These are phyloP conservation scores for Xylariaceae sp. DNA, from an alignment of 2,329 filamentous ascomycete genomes.

Conservation along the genomic window DNA sequence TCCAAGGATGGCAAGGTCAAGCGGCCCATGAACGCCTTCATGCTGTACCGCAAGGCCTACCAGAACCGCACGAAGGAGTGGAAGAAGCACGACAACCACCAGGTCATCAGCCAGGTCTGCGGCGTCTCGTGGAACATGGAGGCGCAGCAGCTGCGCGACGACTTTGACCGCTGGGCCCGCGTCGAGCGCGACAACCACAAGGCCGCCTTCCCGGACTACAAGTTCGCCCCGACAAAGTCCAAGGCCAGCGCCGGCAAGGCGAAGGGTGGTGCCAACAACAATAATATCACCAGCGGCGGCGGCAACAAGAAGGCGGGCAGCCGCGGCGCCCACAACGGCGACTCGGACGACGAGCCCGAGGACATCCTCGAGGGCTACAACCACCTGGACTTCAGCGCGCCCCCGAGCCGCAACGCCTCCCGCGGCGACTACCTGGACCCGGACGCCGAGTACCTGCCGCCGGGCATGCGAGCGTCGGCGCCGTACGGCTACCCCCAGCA, in stretches of 20 bases:
- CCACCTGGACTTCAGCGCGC: constrained; percentile 11
- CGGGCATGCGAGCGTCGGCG: constrained; percentile 10
- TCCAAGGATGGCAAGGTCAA: constrained; percentile 71
- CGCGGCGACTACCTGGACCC: constrained; percentile 26
- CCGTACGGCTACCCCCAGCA: constrained; percentile 6
- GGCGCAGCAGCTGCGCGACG: constrained; percentile 59
- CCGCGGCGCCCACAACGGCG: constrained; percentile 16
- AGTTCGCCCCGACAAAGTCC: constrained; percentile 79
- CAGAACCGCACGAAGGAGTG: constrained; percentile 78
- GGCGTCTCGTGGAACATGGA: constrained; percentile 83
- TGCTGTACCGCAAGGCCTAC: constrained; percentile 92
- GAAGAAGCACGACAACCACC: constrained; percentile 84
- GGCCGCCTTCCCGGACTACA: constrained; percentile 81
- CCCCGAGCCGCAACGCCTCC: constrained; percentile 23
- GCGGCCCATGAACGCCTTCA: constrained; percentile 95
- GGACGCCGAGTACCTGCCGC: constrained; percentile 22
- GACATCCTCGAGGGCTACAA: not conserved
- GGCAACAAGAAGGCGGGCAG: constrained; percentile 14
- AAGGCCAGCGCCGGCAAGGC: constrained; percentile 21
- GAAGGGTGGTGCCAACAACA: too few species aligned
- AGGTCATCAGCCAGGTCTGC: constrained; percentile 81
- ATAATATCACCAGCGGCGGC: constrained; percentile 18
- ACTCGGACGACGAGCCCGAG: constrained; percentile 29
- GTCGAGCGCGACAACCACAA: constrained; percentile 80
- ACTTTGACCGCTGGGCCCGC: constrained; percentile 72